Base-by-base conservation (phyloP, 306 rosid genomes). In the Styphnolobium japonicum region DNA sequence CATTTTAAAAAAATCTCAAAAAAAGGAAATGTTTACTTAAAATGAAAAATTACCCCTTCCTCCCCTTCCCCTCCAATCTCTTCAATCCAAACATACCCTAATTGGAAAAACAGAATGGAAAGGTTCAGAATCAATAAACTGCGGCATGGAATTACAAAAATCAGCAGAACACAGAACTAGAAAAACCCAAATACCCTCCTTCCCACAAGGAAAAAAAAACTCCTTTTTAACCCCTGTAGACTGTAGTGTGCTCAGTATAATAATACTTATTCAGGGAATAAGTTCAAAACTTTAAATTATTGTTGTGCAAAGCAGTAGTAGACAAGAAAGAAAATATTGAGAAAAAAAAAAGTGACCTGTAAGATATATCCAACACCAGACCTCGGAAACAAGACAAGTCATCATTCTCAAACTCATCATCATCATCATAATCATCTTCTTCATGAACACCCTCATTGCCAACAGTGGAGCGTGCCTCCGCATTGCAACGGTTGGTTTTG, bases 281-380 rank as follows among this genome's bases (percentile, higher is more conserved):
- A 18, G 25, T 56, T 7, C 55, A 34, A 9, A 75, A 68, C 46
- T 49, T 49, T 18, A 80, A 15, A 40, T 45, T n/a, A 16, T 37
- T 16, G 9, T 52, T 51, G 0, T 22, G 19, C 37, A 67, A 21
- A 22, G 8, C 9, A 77, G 42, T 16, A 58, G 73, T 16, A 11
- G 76, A 56, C 37, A 66, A 66, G 48, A 14, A 52, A 49, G 56
- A 71, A 80, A 76, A 55, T 10, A 73, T 23, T 25, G 68, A 70
- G 51, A 77, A 79, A n/a, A 85, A n/a, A 78, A 31, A 29, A 79
- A 85, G 43, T 73, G 80, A 94, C 98, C 98, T 92, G 94, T 94
- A 94, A 29, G 98, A 83, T 80, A 90, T 88, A 78, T 94, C 98
- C 90, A 94, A 89, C 66, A 92, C 97, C 16, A 94, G 85, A 78